Evolutionary conservation across 306 rosid genomes (phyloP).

Genomic region (Rosa rugosa): DNA sequence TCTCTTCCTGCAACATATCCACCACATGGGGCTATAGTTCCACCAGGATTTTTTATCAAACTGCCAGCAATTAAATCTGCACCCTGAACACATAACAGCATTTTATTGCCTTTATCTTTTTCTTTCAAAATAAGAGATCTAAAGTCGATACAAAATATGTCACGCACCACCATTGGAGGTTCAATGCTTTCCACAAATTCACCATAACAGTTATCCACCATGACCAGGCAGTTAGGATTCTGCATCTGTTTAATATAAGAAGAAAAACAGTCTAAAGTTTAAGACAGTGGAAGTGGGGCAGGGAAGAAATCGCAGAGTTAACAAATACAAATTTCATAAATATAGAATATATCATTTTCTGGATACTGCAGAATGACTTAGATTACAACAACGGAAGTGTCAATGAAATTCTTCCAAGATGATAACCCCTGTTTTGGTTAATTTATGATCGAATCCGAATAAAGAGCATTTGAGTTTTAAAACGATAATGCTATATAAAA

Average conservation of each 20-base stretch:
- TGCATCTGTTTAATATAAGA: conserved; percentile 52
- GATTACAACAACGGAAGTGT: not conserved
- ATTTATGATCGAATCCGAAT: not conserved
- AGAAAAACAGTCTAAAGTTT: not conserved
- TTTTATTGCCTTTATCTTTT: conserved; percentile 10
- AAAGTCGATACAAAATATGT: conserved; percentile 21
- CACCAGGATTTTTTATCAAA: conserved; percentile 93
- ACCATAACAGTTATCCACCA: conserved; percentile 98
- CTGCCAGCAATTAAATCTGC: conserved; percentile 97
- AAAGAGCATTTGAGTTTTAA: not conserved
- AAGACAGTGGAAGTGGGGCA: conserved; percentile 7
- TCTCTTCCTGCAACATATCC: conserved; percentile 87
- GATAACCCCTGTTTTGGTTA: not conserved
- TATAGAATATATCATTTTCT: not conserved
- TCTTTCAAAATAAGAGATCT: not conserved
- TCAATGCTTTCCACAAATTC: conserved; percentile 90
- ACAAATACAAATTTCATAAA: not conserved
- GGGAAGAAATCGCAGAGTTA: not conserved
- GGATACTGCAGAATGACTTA: not conserved
- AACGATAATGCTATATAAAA: not conserved
- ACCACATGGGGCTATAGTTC: conserved; percentile 91
- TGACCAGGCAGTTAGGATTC: conserved; percentile 76
- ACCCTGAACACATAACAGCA: conserved; percentile 49
- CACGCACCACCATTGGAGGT: conserved; percentile 90
- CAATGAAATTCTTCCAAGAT: not conserved